Evolutionary conservation across 1,139 yeast genomes (phyloP).

Genomic region (Debaryomycetaceae sp.): DNA sequence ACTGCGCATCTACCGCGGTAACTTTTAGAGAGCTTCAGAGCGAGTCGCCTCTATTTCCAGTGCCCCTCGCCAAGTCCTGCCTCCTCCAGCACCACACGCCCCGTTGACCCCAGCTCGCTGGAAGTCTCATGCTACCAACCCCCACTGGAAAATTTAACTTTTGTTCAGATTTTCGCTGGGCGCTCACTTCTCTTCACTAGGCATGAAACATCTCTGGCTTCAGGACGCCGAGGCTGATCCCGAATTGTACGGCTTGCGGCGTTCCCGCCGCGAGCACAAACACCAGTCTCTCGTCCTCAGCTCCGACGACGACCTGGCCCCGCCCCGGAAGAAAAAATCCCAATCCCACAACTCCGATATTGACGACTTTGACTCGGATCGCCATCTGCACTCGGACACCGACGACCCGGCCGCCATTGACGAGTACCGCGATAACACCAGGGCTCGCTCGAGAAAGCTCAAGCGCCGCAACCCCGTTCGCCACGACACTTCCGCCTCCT

Average conservation of each 20-base stretch:
- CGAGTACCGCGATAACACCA: constrained; percentile 19
- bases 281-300: constrained; percentile 27
- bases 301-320: constrained; percentile 17
- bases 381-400: constrained; percentile 9
- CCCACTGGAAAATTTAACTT: no score
- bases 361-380: constrained; percentile 14
- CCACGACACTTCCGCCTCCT: constrained; percentile 3
- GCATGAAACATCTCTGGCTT: constrained; percentile 8
- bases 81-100: no score
- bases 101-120: no score
- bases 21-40: no score
- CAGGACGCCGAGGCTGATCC: constrained; percentile 55
- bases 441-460: constrained; percentile 7
- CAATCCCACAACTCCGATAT: constrained; percentile 11
- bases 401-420: constrained; percentile 18
- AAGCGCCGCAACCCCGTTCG: constrained; percentile 4
- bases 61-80: no score
- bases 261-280: constrained; percentile 61
- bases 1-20: no score
- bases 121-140: no score
- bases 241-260: constrained; percentile 82
- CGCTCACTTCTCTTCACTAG: background rate
- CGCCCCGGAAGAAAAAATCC: constrained; percentile 6
- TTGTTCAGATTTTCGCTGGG: background rate
- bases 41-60: no score